These are phyloP conservation scores for Curvularia sp. DNA, from an alignment of 2,329 filamentous ascomycete species.

Conservation along the genomic window DNA sequence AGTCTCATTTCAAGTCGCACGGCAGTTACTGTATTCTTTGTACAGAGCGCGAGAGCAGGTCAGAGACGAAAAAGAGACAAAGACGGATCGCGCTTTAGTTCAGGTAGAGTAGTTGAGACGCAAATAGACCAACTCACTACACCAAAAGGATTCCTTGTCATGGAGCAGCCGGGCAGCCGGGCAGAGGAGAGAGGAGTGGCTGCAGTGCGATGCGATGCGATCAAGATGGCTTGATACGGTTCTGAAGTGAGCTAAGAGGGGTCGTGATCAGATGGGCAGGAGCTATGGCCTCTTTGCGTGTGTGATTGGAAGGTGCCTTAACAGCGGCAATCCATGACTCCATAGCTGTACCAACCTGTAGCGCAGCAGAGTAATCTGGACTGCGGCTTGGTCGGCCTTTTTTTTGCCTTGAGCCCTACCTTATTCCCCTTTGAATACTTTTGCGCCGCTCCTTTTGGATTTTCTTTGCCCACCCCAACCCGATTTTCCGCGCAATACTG, in stretches of 20 bases:
- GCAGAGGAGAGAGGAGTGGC: too few relatives aligned
- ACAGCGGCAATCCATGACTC: constrained; percentile 24
- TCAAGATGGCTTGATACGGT: constrained; percentile 3
- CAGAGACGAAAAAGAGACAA: constrained; percentile 10
- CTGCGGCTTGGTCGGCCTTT: constrained; percentile 2
- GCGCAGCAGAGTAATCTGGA: constrained; percentile 15
- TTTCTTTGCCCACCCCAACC: constrained; percentile 6
- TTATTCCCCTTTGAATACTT: constrained; percentile 5
- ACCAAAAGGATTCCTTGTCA: constrained; percentile 1
- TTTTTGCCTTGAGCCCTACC: neutral
- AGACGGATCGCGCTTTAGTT: constrained; percentile 23
- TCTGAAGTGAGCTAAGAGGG: constrained; percentile 13
- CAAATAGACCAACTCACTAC: constrained; percentile 33
- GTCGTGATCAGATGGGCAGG: constrained; percentile 13
- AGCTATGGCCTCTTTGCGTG: constrained; percentile 23
- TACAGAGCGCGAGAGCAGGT: constrained; percentile 13
- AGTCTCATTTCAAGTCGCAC: constrained; percentile 29
- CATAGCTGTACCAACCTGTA: constrained; percentile 21
- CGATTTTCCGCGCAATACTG: constrained; percentile 9
- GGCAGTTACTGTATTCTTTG: constrained; percentile 24
- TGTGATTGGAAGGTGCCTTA: constrained; percentile 22
- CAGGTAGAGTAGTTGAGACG: constrained; percentile 32
- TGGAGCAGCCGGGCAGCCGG: too few relatives aligned
- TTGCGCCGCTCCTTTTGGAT: constrained; percentile 14
- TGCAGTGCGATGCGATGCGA: too few relatives aligned